Percentiles rank a stretch among this genome's conserved stretches.
Evolutionary conservation across 306 rosid species (phyloP).

Genomic region (Hylodesmum podocarpum): DNA sequence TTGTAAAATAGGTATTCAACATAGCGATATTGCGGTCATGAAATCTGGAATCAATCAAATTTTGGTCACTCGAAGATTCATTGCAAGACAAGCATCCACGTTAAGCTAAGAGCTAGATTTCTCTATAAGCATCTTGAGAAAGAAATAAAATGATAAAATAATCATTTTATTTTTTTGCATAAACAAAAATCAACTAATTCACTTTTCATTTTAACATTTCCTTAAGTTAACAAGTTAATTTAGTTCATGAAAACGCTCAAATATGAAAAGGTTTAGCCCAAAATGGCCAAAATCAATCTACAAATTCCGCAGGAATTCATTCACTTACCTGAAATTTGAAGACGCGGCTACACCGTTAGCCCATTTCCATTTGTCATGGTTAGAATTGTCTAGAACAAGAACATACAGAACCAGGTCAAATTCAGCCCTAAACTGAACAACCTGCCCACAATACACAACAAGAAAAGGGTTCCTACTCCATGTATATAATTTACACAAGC

Average conservation of each 20-base stretch:
- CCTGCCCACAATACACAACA: slow-evolving; percentile 38
- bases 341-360: slow-evolving; percentile 24
- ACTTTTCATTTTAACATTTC: no score
- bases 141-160: no score
- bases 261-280: no score
- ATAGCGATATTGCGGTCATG: neutral
- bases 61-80: slow-evolving; percentile 22
- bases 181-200: no score
- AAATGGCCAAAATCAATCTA: slow-evolving; percentile 7
- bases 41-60: slow-evolving; percentile 30
- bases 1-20: neutral
- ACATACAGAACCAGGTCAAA: slow-evolving; percentile 35
- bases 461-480: slow-evolving; percentile 47
- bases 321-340: slow-evolving; percentile 27
- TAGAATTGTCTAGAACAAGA: slow-evolving; percentile 31
- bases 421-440: slow-evolving; percentile 85
- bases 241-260: no score
- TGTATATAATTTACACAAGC: slow-evolving; percentile 52
- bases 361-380: slow-evolving; percentile 39
- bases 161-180: no score
- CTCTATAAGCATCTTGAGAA: no score
- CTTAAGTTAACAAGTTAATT: no score
- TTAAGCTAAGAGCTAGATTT: neutral
- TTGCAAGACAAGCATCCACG: slow-evolving; percentile 24
- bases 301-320: slow-evolving; percentile 12